A percentile compares a stretch with the other conserved stretches of the same genome.
phyloP scores from a whole-genome alignment of 305 asterid genomes.

The Rubia tinctorum region DNA sequence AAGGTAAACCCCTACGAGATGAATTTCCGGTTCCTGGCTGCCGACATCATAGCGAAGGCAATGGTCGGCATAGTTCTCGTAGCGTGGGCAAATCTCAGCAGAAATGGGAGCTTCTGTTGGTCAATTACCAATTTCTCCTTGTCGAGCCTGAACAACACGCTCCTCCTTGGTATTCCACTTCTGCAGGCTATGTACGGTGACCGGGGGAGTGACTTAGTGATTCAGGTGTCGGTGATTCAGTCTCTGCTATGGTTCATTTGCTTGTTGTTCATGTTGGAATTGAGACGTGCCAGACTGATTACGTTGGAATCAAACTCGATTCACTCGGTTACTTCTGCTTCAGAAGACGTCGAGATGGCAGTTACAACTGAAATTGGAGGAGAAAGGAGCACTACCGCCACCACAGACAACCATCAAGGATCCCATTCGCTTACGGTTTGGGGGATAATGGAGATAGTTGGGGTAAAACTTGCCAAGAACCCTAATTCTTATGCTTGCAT shows the following conservation, averaged over 20 bases:
- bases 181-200: constrained; percentile 66
- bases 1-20: constrained; percentile 52
- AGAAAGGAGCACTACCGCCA: background rate
- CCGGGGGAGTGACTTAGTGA: constrained; percentile 40
- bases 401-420: background rate
- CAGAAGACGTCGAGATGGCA: constrained; percentile 7
- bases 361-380: background rate
- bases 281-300: constrained; percentile 23
- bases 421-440: constrained; percentile 5
- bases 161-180: constrained; percentile 70
- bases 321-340: background rate
- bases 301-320: background rate
- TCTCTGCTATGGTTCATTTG: constrained; percentile 50
- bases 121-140: constrained; percentile 53
- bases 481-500: constrained; percentile 66
- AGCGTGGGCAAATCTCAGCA: constrained; percentile 43
- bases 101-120: constrained; percentile 39
- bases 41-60: constrained; percentile 47
- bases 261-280: constrained; percentile 43
- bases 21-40: constrained; percentile 51
- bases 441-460: constrained; percentile 37
- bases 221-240: constrained; percentile 51
- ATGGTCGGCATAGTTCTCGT: constrained; percentile 22
- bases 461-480: constrained; percentile 46
- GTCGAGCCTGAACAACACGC: constrained; percentile 51